Conservation (phyloP, 768 basidiomycete genomes). For the Leucocoprinus birnbaumii region DNA sequence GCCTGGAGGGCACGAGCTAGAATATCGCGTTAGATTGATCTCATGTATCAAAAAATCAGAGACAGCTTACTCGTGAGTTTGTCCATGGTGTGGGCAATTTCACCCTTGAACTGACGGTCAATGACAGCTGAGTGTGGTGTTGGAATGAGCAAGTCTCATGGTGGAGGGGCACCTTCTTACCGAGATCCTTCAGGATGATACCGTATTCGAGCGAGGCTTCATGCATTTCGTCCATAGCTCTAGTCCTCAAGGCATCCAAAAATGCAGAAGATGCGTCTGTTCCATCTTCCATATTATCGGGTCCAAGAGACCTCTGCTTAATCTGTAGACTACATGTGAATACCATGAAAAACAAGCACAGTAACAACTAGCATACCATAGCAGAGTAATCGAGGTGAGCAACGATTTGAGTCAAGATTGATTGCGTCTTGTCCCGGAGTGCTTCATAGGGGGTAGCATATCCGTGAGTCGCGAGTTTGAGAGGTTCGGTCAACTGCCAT, state of each 20-base stretch:
- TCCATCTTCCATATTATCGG: conserved; percentile 71
- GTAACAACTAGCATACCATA: conserved; percentile 25
- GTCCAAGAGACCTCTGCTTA: conserved; percentile 77
- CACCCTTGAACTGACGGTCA: conserved; percentile 86
- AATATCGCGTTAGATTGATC: conserved; percentile 12
- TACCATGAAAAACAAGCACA: neutral
- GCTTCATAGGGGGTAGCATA: conserved; percentile 84
- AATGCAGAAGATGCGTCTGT: conserved; percentile 72
- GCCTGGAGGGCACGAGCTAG: conserved; percentile 76
- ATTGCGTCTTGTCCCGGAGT: conserved; percentile 79
- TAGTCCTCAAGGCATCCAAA: conserved; percentile 75
- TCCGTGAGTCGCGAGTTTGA: conserved; percentile 77
- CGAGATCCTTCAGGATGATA: conserved; percentile 78
- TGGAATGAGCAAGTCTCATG: neutral
- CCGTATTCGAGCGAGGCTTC: conserved; percentile 82
- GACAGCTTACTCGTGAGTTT: conserved; percentile 54
- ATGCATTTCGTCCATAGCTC: conserved; percentile 87
- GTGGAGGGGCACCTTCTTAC: conserved; percentile 28
- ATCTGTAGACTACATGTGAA: conserved; percentile 35
- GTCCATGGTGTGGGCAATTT: conserved; percentile 83
- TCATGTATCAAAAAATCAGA: neutral
- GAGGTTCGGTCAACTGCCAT: conserved; percentile 55
- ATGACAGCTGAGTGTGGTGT: conserved; percentile 58
- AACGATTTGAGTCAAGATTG: conserved; percentile 83
- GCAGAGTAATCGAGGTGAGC: conserved; percentile 61